phyloP scores from a whole-genome alignment of 768 basidiomycete genomes.

The Brasilioporus rufonigricans region DNA sequence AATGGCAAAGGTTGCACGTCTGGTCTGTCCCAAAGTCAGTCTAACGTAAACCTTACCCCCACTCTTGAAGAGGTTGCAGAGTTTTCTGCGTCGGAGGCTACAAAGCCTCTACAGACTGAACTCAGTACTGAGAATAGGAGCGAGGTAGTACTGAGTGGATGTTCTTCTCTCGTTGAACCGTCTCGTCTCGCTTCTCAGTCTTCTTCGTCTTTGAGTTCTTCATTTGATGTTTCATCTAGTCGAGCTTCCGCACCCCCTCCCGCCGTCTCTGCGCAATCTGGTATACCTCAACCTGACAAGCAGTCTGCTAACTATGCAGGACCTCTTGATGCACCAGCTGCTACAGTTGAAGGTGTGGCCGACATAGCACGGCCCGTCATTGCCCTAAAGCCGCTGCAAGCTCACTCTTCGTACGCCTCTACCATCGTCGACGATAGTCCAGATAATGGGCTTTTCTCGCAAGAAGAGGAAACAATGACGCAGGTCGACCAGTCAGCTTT shows the following conservation, averaged over 20 bases:
- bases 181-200: constrained; percentile 32
- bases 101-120: constrained; percentile 17
- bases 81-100: constrained; percentile 17
- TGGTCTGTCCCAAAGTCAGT: constrained; percentile 18
- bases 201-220: constrained; percentile 32
- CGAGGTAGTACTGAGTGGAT: constrained; percentile 15
- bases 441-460: constrained; percentile 27
- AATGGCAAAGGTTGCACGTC: constrained; percentile 12
- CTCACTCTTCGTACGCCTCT: constrained; percentile 46
- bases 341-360: constrained; percentile 4
- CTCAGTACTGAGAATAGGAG: constrained; percentile 18
- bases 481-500: constrained; percentile 23
- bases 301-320: constrained; percentile 47
- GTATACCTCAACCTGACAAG: constrained; percentile 41
- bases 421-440: constrained; percentile 51
- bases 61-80: constrained; percentile 19
- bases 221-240: constrained; percentile 48
- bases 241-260: constrained; percentile 35
- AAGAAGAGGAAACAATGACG: constrained; percentile 25
- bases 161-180: constrained; percentile 28
- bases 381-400: constrained; percentile 37
- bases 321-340: constrained; percentile 44
- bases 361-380: constrained; percentile 6
- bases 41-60: constrained; percentile 21
- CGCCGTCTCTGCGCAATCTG: constrained; percentile 29